These are phyloP conservation scores for Myriangium duriaei DNA, from an alignment of 2,329 filamentous ascomycete genomes.

Conservation along the genomic window DNA sequence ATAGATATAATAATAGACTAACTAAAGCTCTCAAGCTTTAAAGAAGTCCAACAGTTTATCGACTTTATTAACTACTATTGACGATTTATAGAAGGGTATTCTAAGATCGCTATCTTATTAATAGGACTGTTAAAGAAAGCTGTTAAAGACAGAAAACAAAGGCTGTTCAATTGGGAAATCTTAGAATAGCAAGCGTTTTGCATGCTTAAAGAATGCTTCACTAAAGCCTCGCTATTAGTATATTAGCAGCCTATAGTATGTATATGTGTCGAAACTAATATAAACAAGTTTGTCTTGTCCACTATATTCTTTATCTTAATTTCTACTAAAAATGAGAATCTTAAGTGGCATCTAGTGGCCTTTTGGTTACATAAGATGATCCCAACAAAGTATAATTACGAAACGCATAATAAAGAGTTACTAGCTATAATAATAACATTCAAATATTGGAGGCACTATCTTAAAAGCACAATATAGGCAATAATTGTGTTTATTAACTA, in stretches of 20 bases:
- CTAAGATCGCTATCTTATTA: slow-evolving; percentile 1
- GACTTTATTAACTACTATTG: slow-evolving; percentile 11
- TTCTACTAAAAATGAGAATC: too few relatives aligned
- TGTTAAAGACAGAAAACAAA: too few relatives aligned
- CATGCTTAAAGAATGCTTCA: slow-evolving; percentile 10
- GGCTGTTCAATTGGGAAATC: too few relatives aligned
- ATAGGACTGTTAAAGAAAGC: slow-evolving; percentile 2
- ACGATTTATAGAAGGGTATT: slow-evolving; percentile 6
- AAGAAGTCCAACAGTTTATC: slow-evolving; percentile 9
- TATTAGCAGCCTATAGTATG: neutral
- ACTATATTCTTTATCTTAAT: slow-evolving; percentile 8
- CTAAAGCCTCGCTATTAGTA: neutral
- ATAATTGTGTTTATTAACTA: slow-evolving; percentile 6
- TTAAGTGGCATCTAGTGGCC: slow-evolving; percentile 6
- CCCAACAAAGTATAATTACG: slow-evolving; percentile 8
- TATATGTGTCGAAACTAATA: slow-evolving; percentile 9
- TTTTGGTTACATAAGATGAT: slow-evolving; percentile 9
- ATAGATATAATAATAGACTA: slow-evolving; percentile 3
- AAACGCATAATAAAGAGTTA: slow-evolving; percentile 11
- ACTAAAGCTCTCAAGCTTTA: neutral
- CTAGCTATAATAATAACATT: slow-evolving; percentile 11
- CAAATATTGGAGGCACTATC: slow-evolving; percentile 10
- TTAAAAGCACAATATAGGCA: slow-evolving; percentile 3
- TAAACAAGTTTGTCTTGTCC: slow-evolving; percentile 3
- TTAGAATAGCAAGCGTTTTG: neutral